Conservation (phyloP, 208 protist genomes). For the Crithidia acanthocephali region DNA sequence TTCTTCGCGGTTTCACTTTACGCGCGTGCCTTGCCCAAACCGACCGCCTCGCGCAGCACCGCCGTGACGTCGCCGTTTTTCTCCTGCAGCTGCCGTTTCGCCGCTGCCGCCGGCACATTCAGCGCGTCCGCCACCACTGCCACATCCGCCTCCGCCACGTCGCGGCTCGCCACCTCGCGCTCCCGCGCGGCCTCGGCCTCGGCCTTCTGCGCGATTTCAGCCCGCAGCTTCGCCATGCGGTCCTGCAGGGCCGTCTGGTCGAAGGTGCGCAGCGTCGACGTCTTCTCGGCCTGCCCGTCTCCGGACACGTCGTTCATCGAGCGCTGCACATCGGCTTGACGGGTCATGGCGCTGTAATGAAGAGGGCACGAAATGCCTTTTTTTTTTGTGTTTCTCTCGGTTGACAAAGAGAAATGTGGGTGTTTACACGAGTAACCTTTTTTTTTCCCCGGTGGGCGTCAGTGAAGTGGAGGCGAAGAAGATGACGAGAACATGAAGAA, state of each 20-base stretch:
- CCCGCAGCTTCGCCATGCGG: slow-evolving; percentile 70
- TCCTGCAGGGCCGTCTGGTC: slow-evolving; percentile 71
- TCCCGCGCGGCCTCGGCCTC: slow-evolving; percentile 56
- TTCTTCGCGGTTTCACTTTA: slow-evolving; percentile 13
- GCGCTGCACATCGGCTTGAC: slow-evolving; percentile 76
- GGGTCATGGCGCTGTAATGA: slow-evolving; percentile 38
- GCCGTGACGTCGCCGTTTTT: slow-evolving; percentile 65
- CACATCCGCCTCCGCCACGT: slow-evolving; percentile 57
- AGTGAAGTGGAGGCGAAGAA: no score
- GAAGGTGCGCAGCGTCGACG: slow-evolving; percentile 70
- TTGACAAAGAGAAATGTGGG: not conserved
- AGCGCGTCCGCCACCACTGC: slow-evolving; percentile 49
- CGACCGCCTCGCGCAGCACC: slow-evolving; percentile 68
- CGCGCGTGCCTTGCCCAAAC: slow-evolving; percentile 57
- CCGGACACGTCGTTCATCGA: slow-evolving; percentile 77
- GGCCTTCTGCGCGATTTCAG: slow-evolving; percentile 67
- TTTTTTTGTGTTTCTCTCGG: slow-evolving; percentile 12
- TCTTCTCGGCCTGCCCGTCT: slow-evolving; percentile 59
- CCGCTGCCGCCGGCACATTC: slow-evolving; percentile 36
- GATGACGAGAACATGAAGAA: no score
- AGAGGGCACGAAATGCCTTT: not conserved
- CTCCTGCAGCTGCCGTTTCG: slow-evolving; percentile 54
- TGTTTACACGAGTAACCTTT: no score
- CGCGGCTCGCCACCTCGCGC: slow-evolving; percentile 50
- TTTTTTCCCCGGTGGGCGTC: no score